Percentiles rank a stretch among this genome's conserved stretches.
Conservation (phyloP, 2,329 filamentous ascomycete species). For the Trichophyton rubrum region DNA sequence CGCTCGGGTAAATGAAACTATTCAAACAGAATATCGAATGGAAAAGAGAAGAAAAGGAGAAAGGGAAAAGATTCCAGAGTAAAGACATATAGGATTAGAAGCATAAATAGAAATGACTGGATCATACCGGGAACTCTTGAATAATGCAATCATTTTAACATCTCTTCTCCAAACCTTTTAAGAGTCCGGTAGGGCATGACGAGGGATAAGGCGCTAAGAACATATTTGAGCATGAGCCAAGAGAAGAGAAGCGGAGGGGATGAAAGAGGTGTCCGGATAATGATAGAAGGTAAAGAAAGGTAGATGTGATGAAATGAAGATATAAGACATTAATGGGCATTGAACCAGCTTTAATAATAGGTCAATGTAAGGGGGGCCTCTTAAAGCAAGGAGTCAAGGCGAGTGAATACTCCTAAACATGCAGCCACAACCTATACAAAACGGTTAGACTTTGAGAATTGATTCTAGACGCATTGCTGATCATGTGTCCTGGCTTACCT, state of each 20-base stretch:
- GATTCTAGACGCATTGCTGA: neutral
- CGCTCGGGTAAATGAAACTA: neutral
- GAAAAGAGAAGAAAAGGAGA: neutral
- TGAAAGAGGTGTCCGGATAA: constrained; percentile 10
- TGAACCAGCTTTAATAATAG: neutral
- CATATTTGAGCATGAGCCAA: neutral
- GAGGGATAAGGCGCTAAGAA: neutral
- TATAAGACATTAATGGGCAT: constrained; percentile 4
- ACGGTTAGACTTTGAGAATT: constrained; percentile 16
- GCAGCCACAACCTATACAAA: constrained; percentile 62
- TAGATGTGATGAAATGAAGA: constrained; percentile 5
- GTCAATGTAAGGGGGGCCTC: constrained; percentile 8
- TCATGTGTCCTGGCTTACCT: constrained; percentile 52
- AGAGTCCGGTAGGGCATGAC: neutral
- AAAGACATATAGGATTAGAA: neutral
- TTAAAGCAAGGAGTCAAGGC: constrained; percentile 86
- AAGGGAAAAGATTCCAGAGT: neutral
- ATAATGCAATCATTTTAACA: constrained; percentile 2
- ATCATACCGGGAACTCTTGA: neutral
- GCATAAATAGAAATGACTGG: neutral
- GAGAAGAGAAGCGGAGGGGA: constrained; percentile 9
- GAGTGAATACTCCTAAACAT: constrained; percentile 92
- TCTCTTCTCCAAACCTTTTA: neutral
- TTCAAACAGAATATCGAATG: neutral
- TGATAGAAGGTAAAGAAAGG: neutral